Percentiles rank a stretch among this genome's conserved stretches.
Conservation (phyloP, 2,329 filamentous ascomycete genomes). For the Colletotrichum sublineola region DNA sequence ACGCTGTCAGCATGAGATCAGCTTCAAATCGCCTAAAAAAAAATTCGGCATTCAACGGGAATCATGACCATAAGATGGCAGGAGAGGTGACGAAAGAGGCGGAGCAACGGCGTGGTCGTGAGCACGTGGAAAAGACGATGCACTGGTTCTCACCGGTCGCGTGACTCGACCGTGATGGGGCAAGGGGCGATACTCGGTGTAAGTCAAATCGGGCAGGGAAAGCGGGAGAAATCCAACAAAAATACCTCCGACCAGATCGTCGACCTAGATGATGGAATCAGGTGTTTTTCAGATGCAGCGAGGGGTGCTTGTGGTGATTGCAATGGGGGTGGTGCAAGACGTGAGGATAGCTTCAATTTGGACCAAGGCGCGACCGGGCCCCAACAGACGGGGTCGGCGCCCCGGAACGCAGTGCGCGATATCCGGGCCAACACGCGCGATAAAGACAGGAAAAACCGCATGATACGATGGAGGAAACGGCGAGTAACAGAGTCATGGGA, state of each 20-base stretch:
- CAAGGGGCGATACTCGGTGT: conserved; percentile 37
- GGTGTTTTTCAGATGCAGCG: conserved; percentile 17
- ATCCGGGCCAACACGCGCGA: conserved; percentile 9
- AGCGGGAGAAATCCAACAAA: conserved; percentile 36
- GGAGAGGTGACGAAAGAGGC: not conserved
- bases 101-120: not conserved
- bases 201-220: conserved; percentile 38
- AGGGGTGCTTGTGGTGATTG: conserved; percentile 18
- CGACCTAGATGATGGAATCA: conserved; percentile 30
- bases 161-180: conserved; percentile 20
- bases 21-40: not conserved
- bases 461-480: conserved; percentile 26
- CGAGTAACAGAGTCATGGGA: conserved; percentile 1
- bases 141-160: conserved; percentile 27
- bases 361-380: conserved; percentile 15
- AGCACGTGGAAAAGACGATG: conserved; percentile 1
- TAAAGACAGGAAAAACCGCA: not conserved
- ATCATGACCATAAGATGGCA: too few species aligned
- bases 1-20: not conserved
- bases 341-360: conserved; percentile 43
- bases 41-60: not conserved
- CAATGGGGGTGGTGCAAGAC: conserved; percentile 37
- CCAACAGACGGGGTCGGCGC: conserved; percentile 5
- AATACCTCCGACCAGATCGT: conserved; percentile 23
- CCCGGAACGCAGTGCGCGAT: conserved; percentile 17